Base-by-base conservation (phyloP, 2,329 filamentous ascomycete species). In the Sclerotiophoma versabilis region DNA sequence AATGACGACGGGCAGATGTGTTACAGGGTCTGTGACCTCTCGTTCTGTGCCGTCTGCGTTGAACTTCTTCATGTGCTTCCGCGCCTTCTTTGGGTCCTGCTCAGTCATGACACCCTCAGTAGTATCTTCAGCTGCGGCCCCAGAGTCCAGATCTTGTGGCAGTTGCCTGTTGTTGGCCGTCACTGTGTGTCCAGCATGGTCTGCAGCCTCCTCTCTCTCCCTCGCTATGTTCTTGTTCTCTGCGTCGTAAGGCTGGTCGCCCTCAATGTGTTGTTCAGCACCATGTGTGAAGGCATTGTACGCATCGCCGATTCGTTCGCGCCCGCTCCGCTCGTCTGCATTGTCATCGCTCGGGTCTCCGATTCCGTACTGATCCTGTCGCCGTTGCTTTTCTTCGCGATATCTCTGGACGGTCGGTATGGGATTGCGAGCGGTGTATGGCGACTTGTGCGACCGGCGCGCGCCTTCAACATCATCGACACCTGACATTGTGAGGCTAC, bases 1-100 rank as follows among this genome's bases (percentile, higher is more conserved):
- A 29, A 90, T 87, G 29, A 76, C 78, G 41, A 90, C 81, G 1
- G 87, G 87, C 2, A 91, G 78, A 72, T 91, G 88, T 1, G 88
- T 91, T 32, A 91, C 81, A 0, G 88, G 88, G 65, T 91, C 88
- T 1, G 87, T 91, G 39, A 91, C 88, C 67, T 88, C 81, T 54
- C 82, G 77, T 53, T 81, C 79, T 22, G 80, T 78, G 25, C 78
- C 75, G 52, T 81, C 78, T 25, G 78, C 74, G 38, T 71, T 76
- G 54, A 73, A 75, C 53, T 81, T 78, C 65, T 82, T 81, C 76
- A 82, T 78, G 11, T 70, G 62, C 66, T 83, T 82, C 32, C 81
- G 71, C 54, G 77, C 76, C 56, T 79, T 72, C 62, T 78, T 80
- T 1, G 80, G 77, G 50, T 81, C 74, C 46, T 61, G 57, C 8